A percentile compares a stretch with the other conserved stretches of the same genome.
These are phyloP conservation scores for Euphorbia peplus DNA, from an alignment of 345 rosid genomes.

Conservation along the genomic window DNA sequence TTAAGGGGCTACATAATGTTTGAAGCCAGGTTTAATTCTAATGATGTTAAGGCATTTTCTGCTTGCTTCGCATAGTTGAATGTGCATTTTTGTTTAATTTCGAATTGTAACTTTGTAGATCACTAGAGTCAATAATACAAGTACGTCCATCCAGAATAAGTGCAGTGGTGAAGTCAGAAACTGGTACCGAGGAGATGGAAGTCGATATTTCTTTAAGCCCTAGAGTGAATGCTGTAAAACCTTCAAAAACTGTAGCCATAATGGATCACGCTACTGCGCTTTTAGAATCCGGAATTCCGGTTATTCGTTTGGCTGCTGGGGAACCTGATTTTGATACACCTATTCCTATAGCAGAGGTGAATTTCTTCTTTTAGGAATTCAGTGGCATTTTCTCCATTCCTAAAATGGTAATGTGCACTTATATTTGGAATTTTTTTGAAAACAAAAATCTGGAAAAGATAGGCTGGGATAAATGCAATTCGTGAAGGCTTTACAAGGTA, in stretches of 20 bases:
- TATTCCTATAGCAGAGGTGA: slow-evolving; percentile 64
- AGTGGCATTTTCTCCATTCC: not conserved
- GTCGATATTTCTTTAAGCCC: slow-evolving; percentile 78
- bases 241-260: slow-evolving; percentile 91
- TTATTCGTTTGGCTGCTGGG: slow-evolving; percentile 92
- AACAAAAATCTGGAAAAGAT: not conserved
- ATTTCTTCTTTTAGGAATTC: not conserved
- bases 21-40: not conserved
- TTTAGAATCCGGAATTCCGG: slow-evolving; percentile 79
- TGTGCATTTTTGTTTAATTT: not conserved
- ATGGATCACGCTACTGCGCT: slow-evolving; percentile 94
- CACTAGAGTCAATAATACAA: slow-evolving; percentile 28
- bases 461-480: slow-evolving; percentile 93
- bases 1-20: no score
- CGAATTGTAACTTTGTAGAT: slow-evolving; percentile 21
- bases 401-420: not conserved
- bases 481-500: slow-evolving; percentile 89
- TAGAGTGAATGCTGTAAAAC: slow-evolving; percentile 73
- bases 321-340: slow-evolving; percentile 99
- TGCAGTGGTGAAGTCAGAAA: slow-evolving; percentile 47
- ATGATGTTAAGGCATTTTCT: slow-evolving; percentile 1
- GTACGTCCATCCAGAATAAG: slow-evolving; percentile 27
- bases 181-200: slow-evolving; percentile 34
- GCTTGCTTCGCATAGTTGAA: not conserved
- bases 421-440: not conserved